Base-by-base conservation (phyloP, 106 monocot species). In the Hemerocallis citrina region DNA sequence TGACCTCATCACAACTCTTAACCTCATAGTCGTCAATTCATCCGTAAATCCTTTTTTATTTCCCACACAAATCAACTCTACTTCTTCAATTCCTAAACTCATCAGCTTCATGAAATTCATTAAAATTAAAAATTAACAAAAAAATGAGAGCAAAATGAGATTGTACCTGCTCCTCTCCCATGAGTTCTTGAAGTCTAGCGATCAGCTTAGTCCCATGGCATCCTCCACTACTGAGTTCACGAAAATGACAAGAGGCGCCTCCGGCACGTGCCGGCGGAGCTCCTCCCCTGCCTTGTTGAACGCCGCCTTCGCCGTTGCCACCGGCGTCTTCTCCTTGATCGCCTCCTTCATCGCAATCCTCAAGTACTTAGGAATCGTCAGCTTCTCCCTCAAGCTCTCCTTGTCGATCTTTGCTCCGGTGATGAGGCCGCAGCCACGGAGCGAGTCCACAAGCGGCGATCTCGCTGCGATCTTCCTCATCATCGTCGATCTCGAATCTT, bases 161-260 rank as follows among this genome's bases (percentile, higher is more conserved):
- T n/a, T n/a, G n/a, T 15, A 92, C 92, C 88, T 92, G 92, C 32
- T 81, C 92, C 41, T 63, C 61, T 20, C 78, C 87, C 24, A 92
- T 73, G 57, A 92, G 78, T 51, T 81, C 62, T 64, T 76, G 75
- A 4, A 92, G 77, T 40, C 87, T 64, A 19, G 13, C 68, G 68
- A 73, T 92, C 39, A 92, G 84, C 47, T 68, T 68, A 3, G 75
- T 56, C 16, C 92, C 92, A 56, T 76, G 75, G 41, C 88, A 55
- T 2, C 92, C 92, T 15, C 92, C 92, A 60, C 92, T 92, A 12
- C 30, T 57, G 87, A 83, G 57, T 92, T 92, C 6, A 92, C 75
- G 48, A 92, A 87, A 50, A 88, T 81, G 22, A 92, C 87, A 44
- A 92, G 34, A 0, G 92, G 92, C 10, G 72, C 66, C 61, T 81